Evolutionary conservation across 148 eudicot genomes (phyloP).

Genomic region (Nepenthes mirabilis): DNA sequence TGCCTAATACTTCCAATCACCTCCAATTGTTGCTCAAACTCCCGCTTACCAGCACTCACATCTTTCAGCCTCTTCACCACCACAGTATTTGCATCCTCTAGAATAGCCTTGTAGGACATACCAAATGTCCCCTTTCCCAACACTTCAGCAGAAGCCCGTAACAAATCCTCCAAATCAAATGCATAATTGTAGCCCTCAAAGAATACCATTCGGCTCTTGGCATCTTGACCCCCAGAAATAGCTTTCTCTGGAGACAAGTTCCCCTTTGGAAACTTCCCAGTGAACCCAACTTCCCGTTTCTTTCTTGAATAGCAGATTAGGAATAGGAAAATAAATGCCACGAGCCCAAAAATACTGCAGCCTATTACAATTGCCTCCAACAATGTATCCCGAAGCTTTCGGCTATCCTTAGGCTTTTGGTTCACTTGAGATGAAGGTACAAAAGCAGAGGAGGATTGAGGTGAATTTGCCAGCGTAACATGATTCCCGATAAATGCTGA

Average conservation of each 20-base stretch:
- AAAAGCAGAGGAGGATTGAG: conserved; percentile 8
- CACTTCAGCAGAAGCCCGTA: conserved; percentile 23
- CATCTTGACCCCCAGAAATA: conserved; percentile 7
- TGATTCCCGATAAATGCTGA: conserved; percentile 23
- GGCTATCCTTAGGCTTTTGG: conserved; percentile 4
- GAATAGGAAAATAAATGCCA: not conserved
- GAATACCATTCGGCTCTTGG: conserved; percentile 9
- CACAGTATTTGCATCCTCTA: conserved; percentile 16
- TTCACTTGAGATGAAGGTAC: conserved; percentile 6
- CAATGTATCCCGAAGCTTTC: conserved; percentile 10
- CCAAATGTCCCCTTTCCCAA: conserved; percentile 20
- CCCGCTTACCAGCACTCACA: conserved; percentile 15
- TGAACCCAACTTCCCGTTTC: conserved; percentile 1
- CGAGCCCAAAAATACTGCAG: conserved; percentile 1
- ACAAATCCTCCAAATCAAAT: conserved; percentile 24
- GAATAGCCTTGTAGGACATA: conserved; percentile 18
- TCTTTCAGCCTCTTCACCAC: conserved; percentile 24
- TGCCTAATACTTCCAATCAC: conserved; percentile 18
- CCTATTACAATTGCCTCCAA: conserved; percentile 5
- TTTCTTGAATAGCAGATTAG: not conserved
- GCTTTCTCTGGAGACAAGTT: conserved; percentile 1
- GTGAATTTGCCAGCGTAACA: conserved; percentile 7
- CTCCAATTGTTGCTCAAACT: conserved; percentile 23
- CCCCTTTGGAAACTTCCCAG: conserved; percentile 7
- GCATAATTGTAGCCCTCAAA: conserved; percentile 16